A percentile compares a stretch with the other conserved stretches of the same genome.
Evolutionary conservation across 495 filamentous ascomycete genomes (phyloP).

Genomic region (Aspergillus campestris): DNA sequence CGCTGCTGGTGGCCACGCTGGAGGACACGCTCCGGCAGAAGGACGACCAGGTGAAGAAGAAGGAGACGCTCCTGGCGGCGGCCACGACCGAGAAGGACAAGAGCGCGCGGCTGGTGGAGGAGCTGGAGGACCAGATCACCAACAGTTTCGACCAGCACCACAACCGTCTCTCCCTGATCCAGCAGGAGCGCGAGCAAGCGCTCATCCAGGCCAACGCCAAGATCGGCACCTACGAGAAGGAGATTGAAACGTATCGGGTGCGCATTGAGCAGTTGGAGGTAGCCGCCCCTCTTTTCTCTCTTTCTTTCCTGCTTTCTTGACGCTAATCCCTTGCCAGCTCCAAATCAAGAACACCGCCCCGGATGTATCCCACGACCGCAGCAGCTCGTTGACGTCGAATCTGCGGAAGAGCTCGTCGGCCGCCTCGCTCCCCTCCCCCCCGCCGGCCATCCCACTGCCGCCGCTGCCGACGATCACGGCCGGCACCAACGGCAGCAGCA

Average conservation of each 20-base stretch:
- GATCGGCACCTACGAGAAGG: conserved; percentile 38
- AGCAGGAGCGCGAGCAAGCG: conserved; percentile 45
- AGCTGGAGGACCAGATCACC: conserved; percentile 94
- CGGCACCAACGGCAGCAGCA: conserved; percentile 27
- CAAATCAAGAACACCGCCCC: conserved; percentile 36
- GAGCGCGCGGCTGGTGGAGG: conserved; percentile 83
- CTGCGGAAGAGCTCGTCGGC: conserved; percentile 82
- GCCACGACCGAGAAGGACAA: conserved; percentile 62
- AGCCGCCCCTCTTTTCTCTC: conserved; percentile 1
- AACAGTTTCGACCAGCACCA: conserved; percentile 91
- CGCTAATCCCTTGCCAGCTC: conserved; percentile 14
- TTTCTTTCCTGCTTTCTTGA: neutral
- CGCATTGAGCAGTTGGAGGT: conserved; percentile 46
- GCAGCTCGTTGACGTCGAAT: conserved; percentile 67
- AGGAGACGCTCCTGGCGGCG: conserved; percentile 51
- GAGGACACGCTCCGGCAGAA: conserved; percentile 59
- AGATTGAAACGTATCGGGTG: conserved; percentile 43
- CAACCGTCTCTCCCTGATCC: conserved; percentile 66
- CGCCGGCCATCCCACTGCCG: conserved; percentile 91
- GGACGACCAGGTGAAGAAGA: conserved; percentile 63
- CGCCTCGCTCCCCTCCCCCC: conserved; percentile 80
- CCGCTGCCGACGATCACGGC: conserved; percentile 38
- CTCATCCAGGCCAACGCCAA: conserved; percentile 40
- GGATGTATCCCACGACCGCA: conserved; percentile 49
- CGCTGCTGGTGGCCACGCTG: conserved; percentile 46